A percentile compares a stretch with the other conserved stretches of the same genome.
phyloP scores from a whole-genome alignment of 2,329 filamentous ascomycete genomes.

The Calonectria pteridis region DNA sequence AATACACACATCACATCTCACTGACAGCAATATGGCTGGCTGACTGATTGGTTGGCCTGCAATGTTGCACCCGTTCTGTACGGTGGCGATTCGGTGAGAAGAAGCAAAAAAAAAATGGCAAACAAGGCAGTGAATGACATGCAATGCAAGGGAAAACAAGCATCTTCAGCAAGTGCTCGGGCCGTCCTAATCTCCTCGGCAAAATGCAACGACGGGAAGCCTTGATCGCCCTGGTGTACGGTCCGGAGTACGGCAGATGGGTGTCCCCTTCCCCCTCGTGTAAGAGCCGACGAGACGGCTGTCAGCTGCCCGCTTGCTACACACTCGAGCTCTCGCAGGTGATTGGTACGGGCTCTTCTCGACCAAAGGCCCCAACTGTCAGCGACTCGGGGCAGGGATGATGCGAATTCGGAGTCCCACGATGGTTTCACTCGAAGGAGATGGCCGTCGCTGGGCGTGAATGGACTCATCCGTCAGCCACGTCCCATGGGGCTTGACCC shows the following conservation, averaged over 20 bases:
- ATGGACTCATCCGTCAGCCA: not conserved
- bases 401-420: not conserved
- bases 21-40: too few relatives aligned
- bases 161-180: not conserved
- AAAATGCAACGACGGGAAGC: not conserved
- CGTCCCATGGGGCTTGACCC: not conserved
- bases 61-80: not conserved
- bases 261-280: not conserved
- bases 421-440: slow-evolving; percentile 8
- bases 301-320: not conserved
- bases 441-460: not conserved
- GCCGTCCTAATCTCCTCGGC: not conserved
- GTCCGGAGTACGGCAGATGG: not conserved
- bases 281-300: not conserved
- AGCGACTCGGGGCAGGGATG: not conserved
- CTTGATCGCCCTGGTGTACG: not conserved
- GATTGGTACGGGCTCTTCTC: not conserved
- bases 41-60: not conserved
- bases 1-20: slow-evolving; percentile 9
- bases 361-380: not conserved
- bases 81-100: not conserved
- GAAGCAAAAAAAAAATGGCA: not conserved
- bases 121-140: not conserved
- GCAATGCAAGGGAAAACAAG: too few relatives aligned
- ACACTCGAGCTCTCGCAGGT: too few relatives aligned